Conservation (phyloP, 352 stramenopile genomes). For the Phytophthora fragariae region DNA sequence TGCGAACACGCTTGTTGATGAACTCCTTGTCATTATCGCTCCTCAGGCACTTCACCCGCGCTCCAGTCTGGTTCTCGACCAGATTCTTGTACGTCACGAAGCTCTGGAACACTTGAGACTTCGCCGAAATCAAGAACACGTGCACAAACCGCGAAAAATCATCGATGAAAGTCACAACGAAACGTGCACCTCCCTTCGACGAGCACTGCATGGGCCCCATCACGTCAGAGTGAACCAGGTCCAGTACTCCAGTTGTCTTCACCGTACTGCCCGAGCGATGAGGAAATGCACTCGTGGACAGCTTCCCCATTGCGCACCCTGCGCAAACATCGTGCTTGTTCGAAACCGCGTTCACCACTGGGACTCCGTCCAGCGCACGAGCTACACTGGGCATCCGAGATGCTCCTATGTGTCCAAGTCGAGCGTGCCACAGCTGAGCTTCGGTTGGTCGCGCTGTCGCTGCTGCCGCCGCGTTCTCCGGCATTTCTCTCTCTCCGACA, state of each 20-base stretch:
- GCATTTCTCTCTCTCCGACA: not conserved
- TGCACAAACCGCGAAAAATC: not conserved
- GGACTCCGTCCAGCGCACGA: not conserved
- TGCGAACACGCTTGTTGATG: not conserved
- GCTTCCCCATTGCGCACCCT: not conserved
- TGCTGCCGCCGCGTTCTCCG: no score
- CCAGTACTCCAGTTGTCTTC: not conserved
- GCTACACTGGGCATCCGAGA: not conserved
- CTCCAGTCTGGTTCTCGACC: not conserved
- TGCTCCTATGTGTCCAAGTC: not conserved
- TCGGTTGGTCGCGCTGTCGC: no score
- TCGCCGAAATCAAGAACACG: not conserved
- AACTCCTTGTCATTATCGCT: not conserved
- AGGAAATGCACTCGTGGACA: not conserved
- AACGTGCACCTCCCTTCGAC: not conserved
- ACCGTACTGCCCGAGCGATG: not conserved
- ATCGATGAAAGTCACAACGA: not conserved
- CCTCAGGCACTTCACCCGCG: not conserved
- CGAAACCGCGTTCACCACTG: not conserved
- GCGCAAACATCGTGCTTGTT: not conserved
- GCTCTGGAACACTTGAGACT: not conserved
- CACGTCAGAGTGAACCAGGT: not conserved
- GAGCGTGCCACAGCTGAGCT: not conserved
- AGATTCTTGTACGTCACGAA: not conserved
- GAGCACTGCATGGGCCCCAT: not conserved